phyloP scores from a whole-genome alignment of 371 early-diverging fungal species.

The Fennellomyces sp. region DNA sequence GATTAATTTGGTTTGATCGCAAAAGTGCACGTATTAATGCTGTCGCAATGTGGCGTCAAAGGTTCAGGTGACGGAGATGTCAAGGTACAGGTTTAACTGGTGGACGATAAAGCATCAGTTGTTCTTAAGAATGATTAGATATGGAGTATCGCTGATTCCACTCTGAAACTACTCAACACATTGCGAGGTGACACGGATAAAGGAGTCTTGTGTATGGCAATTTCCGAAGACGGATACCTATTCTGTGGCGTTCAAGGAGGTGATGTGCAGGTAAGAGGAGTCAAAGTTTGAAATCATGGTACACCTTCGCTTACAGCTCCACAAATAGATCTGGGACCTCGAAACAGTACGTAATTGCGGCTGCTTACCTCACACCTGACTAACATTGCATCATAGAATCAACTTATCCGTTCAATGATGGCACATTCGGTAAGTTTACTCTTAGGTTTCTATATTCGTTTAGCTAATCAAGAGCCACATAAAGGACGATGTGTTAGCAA shows the following conservation, averaged over 20 bases:
- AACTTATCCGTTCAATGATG: slow-evolving; percentile 68
- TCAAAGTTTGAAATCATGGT: background rate
- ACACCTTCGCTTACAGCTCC: too few relatives aligned
- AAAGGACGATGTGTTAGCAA: slow-evolving; percentile 71
- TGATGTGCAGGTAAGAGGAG: slow-evolving; percentile 56
- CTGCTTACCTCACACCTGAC: background rate
- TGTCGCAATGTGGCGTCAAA: slow-evolving; percentile 1
- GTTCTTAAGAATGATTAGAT: slow-evolving; percentile 34
- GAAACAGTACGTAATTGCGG: slow-evolving; percentile 58
- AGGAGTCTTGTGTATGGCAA: slow-evolving; percentile 63
- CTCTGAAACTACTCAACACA: slow-evolving; percentile 42
- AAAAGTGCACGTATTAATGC: too few relatives aligned
- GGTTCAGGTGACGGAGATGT: slow-evolving; percentile 78
- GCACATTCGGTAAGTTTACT: slow-evolving; percentile 58
- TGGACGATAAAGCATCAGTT: background rate
- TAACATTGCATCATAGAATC: slow-evolving; percentile 44
- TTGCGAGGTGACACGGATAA: slow-evolving; percentile 60
- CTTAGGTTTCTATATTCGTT: background rate
- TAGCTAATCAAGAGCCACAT: background rate
- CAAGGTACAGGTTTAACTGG: slow-evolving; percentile 45
- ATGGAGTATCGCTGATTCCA: slow-evolving; percentile 53
- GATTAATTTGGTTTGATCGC: background rate
- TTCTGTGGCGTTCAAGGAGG: slow-evolving; percentile 86
- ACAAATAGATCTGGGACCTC: slow-evolving; percentile 66
- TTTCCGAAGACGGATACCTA: slow-evolving; percentile 70